These are phyloP conservation scores for Lactarius quietus DNA, from an alignment of 768 basidiomycete genomes.

Conservation along the genomic window DNA sequence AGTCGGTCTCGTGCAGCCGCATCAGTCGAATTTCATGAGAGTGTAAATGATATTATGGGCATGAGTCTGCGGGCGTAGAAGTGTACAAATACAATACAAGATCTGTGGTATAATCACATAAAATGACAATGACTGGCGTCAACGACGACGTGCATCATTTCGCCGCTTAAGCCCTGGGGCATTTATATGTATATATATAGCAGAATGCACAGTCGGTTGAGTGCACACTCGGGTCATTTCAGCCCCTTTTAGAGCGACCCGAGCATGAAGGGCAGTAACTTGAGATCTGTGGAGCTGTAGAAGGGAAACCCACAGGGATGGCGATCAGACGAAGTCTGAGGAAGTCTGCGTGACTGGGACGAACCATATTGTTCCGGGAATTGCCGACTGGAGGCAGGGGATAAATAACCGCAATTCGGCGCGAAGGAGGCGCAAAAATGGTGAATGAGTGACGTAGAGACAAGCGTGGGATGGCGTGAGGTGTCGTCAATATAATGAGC, in stretches of 20 bases:
- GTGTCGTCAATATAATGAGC: neutral
- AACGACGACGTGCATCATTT: neutral
- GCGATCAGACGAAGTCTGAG: slow-evolving; percentile 2
- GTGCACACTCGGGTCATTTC: neutral
- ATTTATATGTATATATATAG: neutral
- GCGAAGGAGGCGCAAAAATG: neutral
- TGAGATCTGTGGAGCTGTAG: slow-evolving; percentile 21
- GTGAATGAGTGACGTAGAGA: neutral
- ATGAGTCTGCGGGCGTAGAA: slow-evolving; percentile 6
- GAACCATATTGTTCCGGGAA: slow-evolving; percentile 24
- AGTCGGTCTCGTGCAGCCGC: neutral
- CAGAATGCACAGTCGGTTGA: neutral
- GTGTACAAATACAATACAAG: slow-evolving; percentile 22
- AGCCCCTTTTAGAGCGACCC: slow-evolving; percentile 16
- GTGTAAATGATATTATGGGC: slow-evolving; percentile 3
- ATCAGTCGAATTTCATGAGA: neutral
- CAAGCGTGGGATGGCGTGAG: neutral
- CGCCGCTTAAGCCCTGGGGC: neutral
- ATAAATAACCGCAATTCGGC: neutral
- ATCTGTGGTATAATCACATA: slow-evolving; percentile 21
- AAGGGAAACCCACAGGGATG: too few relatives aligned
- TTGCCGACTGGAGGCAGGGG: slow-evolving; percentile 12
- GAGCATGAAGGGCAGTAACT: slow-evolving; percentile 22
- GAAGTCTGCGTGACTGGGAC: neutral
- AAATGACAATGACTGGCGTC: slow-evolving; percentile 10